Percentiles rank a stretch among this genome's conserved stretches.
Conservation (phyloP, 805 yeast species). For the Maudiozyma pseudohumilis region DNA sequence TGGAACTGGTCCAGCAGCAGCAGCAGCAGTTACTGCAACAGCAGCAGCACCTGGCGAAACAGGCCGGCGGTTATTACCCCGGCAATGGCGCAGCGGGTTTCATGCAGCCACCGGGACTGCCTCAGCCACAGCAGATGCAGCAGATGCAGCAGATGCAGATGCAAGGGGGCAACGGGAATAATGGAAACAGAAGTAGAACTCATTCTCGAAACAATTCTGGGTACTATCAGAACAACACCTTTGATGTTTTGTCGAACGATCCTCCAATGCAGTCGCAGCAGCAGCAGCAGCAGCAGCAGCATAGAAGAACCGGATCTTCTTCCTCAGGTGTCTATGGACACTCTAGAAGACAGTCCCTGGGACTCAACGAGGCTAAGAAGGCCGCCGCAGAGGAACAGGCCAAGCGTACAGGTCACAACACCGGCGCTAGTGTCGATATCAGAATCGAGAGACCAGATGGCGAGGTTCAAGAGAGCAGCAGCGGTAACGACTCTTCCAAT, state of each 20-base stretch:
- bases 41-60: constrained; percentile 45
- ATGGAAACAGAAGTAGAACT: constrained; percentile 24
- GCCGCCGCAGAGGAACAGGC: constrained; percentile 92
- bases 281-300: constrained; percentile 8
- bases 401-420: constrained; percentile 39
- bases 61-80: constrained; percentile 35
- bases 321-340: constrained; percentile 54
- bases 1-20: constrained; percentile 85
- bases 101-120: constrained; percentile 25
- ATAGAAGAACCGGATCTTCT: constrained; percentile 40
- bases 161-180: constrained; percentile 5
- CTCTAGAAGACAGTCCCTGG: constrained; percentile 82
- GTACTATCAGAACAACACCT: constrained; percentile 18
- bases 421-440: constrained; percentile 5
- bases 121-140: constrained; percentile 6
- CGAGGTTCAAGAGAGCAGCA: not conserved
- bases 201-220: constrained; percentile 31
- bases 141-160: not conserved
- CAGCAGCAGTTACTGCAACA: constrained; percentile 61
- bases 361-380: constrained; percentile 82
- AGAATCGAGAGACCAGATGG: constrained; percentile 12
- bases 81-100: constrained; percentile 10
- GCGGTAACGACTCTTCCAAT: constrained; percentile 1
- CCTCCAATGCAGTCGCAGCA: constrained; percentile 1
- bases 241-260: constrained; percentile 2